Base-by-base conservation (phyloP, 2,329 filamentous ascomycete species). In the Xylaria hypoxylon region DNA sequence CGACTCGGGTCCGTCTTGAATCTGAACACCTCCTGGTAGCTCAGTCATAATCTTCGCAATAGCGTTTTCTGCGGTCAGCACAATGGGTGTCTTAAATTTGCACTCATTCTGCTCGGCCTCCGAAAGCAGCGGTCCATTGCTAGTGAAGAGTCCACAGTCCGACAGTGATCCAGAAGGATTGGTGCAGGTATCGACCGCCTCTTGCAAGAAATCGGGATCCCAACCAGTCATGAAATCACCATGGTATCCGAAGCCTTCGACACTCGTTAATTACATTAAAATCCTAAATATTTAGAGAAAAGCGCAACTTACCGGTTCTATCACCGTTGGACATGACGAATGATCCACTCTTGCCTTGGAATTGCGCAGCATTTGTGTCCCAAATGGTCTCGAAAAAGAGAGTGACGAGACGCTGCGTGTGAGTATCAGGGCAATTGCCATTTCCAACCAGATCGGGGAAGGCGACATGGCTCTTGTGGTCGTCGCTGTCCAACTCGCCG, bases 341-440 rank as follows among this genome's bases (percentile, higher is more conserved):
- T 70, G 88, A 79, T 59, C 93, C 93, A 7, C 85, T 80, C 24
- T 85, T 79, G 63, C 85, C 85, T 31, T 80, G 81, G 78, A 92
- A 96, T 11, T 67, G 52, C 5, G 68, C 38, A 1, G 83, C 83
- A 56, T 86, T 79, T 8, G 92, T 96, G 76, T 90, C 82, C 87
- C 89, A 97, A 77, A 97, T 96, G 38, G 90, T 93, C 82, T 97
- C 93, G 77, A 86, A 97, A 78, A 97, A 90, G 53, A 97, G 84
- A 68, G 90, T 90, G 2, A 91, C 89, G 26, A 96, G 78, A 63
- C 92, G 90, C 19, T 84, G 85, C 13, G 89, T 85, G 75, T 88
- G 94, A 8, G 84, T 89, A 1, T 86, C 76, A 0, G 94, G 93
- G 79, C 94, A 97, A 42, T 82, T 83, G 35, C 94, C 94, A 70